Evolutionary conservation across 352 stramenopile species (phyloP).

Genomic region (Phytophthora fragariaefolia): DNA sequence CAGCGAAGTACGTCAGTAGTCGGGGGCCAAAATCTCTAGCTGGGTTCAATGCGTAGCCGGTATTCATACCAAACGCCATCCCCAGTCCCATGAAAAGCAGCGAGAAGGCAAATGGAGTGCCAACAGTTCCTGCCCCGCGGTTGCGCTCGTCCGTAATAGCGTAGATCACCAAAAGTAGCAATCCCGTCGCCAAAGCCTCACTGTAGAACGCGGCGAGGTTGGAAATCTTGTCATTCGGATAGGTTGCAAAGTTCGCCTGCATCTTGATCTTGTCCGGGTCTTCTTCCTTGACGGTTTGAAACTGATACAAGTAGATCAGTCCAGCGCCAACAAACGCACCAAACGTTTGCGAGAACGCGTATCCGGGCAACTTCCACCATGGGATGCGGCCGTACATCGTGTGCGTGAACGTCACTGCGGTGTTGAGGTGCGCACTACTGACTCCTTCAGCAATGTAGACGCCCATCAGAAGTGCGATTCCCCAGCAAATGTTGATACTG

Average conservation of each 20-base stretch:
- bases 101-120: slow-evolving; percentile 48
- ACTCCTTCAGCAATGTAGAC: slow-evolving; percentile 53
- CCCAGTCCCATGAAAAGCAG: slow-evolving; percentile 63
- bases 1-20: slow-evolving; percentile 52
- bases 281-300: slow-evolving; percentile 44
- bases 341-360: slow-evolving; percentile 46
- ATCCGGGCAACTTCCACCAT: slow-evolving; percentile 54
- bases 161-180: slow-evolving; percentile 58
- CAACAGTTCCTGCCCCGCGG: slow-evolving; percentile 40
- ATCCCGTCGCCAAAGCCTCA: slow-evolving; percentile 56
- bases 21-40: slow-evolving; percentile 53
- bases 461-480: slow-evolving; percentile 60
- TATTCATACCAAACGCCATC: slow-evolving; percentile 64
- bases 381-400: slow-evolving; percentile 49
- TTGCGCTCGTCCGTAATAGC: slow-evolving; percentile 63
- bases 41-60: slow-evolving; percentile 51
- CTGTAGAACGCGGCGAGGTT: slow-evolving; percentile 59
- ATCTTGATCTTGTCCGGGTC: slow-evolving; percentile 50
- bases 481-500: slow-evolving; percentile 74
- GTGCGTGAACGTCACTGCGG: slow-evolving; percentile 58
- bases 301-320: slow-evolving; percentile 55
- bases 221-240: slow-evolving; percentile 47
- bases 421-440: slow-evolving; percentile 64
- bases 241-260: slow-evolving; percentile 53
- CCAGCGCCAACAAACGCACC: slow-evolving; percentile 48